These are phyloP conservation scores for Leccinum olivaceopallidum DNA, from an alignment of 768 basidiomycete genomes.

Conservation along the genomic window DNA sequence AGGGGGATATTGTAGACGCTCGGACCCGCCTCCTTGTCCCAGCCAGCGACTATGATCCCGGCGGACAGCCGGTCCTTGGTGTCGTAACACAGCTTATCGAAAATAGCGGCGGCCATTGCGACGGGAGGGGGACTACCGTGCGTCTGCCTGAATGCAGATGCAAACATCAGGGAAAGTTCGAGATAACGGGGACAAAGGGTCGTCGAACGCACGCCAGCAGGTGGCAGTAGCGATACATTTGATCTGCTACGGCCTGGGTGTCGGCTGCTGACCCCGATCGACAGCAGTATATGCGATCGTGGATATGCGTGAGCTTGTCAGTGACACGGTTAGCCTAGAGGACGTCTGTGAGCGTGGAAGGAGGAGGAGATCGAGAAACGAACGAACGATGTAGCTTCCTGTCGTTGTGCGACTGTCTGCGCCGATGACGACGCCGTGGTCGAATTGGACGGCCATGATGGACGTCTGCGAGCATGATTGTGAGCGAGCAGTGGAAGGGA, in stretches of 20 bases:
- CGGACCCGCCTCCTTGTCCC: slow-evolving; percentile 90
- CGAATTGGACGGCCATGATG: slow-evolving; percentile 98
- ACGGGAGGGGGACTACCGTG: slow-evolving; percentile 73
- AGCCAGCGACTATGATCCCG: slow-evolving; percentile 97
- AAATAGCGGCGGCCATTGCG: slow-evolving; percentile 74
- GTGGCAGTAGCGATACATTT: slow-evolving; percentile 82
- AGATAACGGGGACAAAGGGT: neutral
- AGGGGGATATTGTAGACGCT: slow-evolving; percentile 97
- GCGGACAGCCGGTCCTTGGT: slow-evolving; percentile 91
- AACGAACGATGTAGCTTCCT: slow-evolving; percentile 88
- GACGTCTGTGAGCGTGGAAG: neutral
- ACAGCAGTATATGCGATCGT: slow-evolving; percentile 99
- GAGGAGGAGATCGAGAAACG: neutral
- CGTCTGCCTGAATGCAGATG: slow-evolving; percentile 44
- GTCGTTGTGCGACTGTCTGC: slow-evolving; percentile 98
- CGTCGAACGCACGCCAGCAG: slow-evolving; percentile 57
- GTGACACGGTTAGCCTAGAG: slow-evolving; percentile 93
- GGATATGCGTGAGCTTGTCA: slow-evolving; percentile 94
- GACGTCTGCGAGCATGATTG: slow-evolving; percentile 67
- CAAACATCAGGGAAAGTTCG: neutral
- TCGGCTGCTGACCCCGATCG: slow-evolving; percentile 97
- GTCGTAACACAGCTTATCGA: slow-evolving; percentile 87
- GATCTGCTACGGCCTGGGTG: slow-evolving; percentile 94
- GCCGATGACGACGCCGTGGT: slow-evolving; percentile 92
- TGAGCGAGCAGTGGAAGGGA: neutral